Base-by-base conservation (phyloP, 2,329 filamentous ascomycete genomes). In the Aspergillus sp. region DNA sequence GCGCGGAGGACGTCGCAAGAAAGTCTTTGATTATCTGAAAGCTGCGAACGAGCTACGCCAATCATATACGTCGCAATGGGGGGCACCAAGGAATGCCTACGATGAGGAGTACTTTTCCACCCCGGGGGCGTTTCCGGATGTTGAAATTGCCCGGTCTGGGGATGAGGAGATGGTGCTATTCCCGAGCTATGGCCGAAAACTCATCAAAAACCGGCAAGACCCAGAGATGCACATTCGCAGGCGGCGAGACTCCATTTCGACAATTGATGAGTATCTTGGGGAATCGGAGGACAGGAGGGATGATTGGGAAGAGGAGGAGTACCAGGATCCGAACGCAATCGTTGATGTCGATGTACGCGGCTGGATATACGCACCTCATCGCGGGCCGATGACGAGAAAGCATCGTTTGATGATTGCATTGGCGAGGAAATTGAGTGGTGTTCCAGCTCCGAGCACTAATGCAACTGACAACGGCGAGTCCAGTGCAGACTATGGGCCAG, bases 161-260 rank as follows among this genome's bases (percentile, higher is more conserved):
- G 81, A 89, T 47, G 90, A 96, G 64, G 88, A 97, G 69, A 88
- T 98, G 83, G 81, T 98, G 7, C 65, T 98, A 26, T 98, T 98
- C 55, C 93, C 93, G 0, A 96, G 89, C 42, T 98, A 98, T 63
- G 89, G 88, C 7, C 83, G 90, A 60, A 77, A 76, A 48, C 85
- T 94, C 62, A 66, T 79, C 30, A 84, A 72, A 52, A 63, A 66
- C 50, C 65, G 65, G n/a, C 35, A 45, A 19, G 44, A 58, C 33
- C 45, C 45, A 29, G 61, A 57, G 59, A 33, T 47, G 62, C 54
- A 56, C 32, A 26, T 8, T 31, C 54, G 45, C n/a, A 45, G 40
- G 30, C 56, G 56, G n/a, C 55, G 60, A 7, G 59, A 54, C 29
- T 64, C 61, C 6, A 56, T 46, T 42, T 53, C 57, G 35, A 67